Conservation (phyloP, 306 rosid genomes). For the Glycine latifolia region DNA sequence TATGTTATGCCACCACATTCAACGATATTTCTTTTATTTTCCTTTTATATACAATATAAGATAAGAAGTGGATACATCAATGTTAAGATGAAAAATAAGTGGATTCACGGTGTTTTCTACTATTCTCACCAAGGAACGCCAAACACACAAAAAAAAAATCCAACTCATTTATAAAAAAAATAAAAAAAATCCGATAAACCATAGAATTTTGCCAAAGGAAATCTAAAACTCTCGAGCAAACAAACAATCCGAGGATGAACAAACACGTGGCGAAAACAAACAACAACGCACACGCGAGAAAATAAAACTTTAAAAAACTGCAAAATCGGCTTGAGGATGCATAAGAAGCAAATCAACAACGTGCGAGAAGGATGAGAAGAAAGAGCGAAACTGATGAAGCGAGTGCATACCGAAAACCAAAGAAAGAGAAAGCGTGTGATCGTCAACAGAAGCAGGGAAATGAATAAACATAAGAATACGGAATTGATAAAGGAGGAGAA, state of each 20-base stretch:
- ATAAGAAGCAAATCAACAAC: constrained; percentile 33
- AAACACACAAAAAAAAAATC: neutral
- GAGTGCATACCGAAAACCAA: constrained; percentile 15
- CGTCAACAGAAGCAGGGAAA: constrained; percentile 9
- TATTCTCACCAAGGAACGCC: constrained; percentile 24
- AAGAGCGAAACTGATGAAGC: constrained; percentile 38
- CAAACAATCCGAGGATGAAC: constrained; percentile 25
- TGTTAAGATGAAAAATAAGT: constrained; percentile 18
- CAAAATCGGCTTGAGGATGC: constrained; percentile 26
- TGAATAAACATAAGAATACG: neutral
- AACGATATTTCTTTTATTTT: neutral
- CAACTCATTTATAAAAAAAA: neutral
- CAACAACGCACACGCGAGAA: neutral
- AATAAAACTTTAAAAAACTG: neutral
- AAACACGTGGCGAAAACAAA: neutral
- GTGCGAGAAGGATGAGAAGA: constrained; percentile 35
- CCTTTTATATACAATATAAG: neutral
- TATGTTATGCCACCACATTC: neutral
- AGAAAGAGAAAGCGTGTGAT: constrained; percentile 37
- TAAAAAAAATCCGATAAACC: neutral
- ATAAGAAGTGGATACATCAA: neutral
- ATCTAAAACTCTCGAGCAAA: constrained; percentile 29
- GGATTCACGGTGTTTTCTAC: neutral
- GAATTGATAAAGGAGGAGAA: constrained; percentile 3
- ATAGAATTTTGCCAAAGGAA: constrained; percentile 8